phyloP scores from a whole-genome alignment of 495 filamentous ascomycete species.

The Hypomontagnella submonticulosa region DNA sequence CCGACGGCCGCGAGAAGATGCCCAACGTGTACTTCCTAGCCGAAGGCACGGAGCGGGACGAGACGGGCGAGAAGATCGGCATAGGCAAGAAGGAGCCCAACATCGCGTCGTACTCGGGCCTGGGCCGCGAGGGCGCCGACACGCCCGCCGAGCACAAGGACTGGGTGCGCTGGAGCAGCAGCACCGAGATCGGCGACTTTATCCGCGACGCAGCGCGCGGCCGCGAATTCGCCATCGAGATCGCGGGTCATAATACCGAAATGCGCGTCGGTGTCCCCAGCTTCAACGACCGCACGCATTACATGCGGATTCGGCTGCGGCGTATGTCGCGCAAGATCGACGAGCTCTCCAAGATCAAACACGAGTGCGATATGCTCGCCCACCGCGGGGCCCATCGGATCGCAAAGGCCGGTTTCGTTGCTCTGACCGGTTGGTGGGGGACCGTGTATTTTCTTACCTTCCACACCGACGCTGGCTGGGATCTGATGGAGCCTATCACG shows the following conservation, averaged over 20 bases:
- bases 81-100: constrained; percentile 44
- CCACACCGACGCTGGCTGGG: constrained; percentile 83
- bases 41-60: constrained; percentile 74
- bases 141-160: constrained; percentile 51
- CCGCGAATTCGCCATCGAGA: constrained; percentile 84
- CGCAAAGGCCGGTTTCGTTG: constrained; percentile 79
- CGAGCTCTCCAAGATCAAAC: constrained; percentile 75
- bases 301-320: constrained; percentile 78
- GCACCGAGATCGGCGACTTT: constrained; percentile 94
- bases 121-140: constrained; percentile 61
- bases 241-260: constrained; percentile 75
- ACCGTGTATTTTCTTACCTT: constrained; percentile 83
- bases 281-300: constrained; percentile 90
- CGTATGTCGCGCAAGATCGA: constrained; percentile 76
- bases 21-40: constrained; percentile 84
- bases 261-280: constrained; percentile 84
- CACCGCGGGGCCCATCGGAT: constrained; percentile 80
- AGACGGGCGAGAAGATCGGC: constrained; percentile 50
- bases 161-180: constrained; percentile 91
- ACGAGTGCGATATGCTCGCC: constrained; percentile 81
- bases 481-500: constrained; percentile 90
- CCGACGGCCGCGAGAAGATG: constrained; percentile 69
- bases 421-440: constrained; percentile 81
- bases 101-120: constrained; percentile 69
- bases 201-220: constrained; percentile 89